phyloP scores from a whole-genome alignment of 2,329 filamentous ascomycete species.

The Colletotrichum ledebouriae region DNA sequence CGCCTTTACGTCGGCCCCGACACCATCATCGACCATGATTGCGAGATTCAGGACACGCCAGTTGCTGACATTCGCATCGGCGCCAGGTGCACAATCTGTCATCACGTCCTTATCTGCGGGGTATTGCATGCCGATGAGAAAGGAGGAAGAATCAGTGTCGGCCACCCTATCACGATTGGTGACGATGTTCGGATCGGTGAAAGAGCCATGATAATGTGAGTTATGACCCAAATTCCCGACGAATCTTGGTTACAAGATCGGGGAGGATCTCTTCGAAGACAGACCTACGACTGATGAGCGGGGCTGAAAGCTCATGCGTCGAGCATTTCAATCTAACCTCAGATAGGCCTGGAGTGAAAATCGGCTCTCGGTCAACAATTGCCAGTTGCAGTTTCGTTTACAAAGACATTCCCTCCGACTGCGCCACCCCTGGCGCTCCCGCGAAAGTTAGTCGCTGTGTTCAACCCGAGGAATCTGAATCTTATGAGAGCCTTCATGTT shows the following conservation, averaged over 20 bases:
- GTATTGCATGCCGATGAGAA: conserved; percentile 48
- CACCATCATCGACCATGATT: conserved; percentile 51
- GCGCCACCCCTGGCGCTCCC: conserved; percentile 48
- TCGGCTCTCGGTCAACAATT: conserved; percentile 49
- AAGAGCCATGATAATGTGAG: conserved; percentile 51
- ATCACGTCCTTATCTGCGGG: conserved; percentile 49
- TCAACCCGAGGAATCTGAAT: neutral
- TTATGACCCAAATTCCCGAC: neutral
- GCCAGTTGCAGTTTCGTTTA: conserved; percentile 49
- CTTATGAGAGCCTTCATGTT: neutral
- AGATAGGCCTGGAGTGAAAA: conserved; percentile 44
- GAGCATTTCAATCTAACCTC: neutral
- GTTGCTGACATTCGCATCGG: conserved; percentile 52
- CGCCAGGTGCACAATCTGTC: conserved; percentile 49
- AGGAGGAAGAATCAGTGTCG: conserved; percentile 46
- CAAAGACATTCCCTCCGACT: conserved; percentile 46
- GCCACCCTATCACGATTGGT: conserved; percentile 52
- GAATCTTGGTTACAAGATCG: too few species aligned
- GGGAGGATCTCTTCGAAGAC: too few species aligned
- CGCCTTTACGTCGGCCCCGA: conserved; percentile 49
- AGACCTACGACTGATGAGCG: too few species aligned
- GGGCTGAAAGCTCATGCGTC: too few species aligned
- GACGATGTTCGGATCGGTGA: conserved; percentile 57
- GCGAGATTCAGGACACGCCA: conserved; percentile 53
- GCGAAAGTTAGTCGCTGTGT: conserved; percentile 19